A percentile compares a stretch with the other conserved stretches of the same genome.
Conservation (phyloP, 2,329 filamentous ascomycete species). For the Akanthomyces uredinophilus region DNA sequence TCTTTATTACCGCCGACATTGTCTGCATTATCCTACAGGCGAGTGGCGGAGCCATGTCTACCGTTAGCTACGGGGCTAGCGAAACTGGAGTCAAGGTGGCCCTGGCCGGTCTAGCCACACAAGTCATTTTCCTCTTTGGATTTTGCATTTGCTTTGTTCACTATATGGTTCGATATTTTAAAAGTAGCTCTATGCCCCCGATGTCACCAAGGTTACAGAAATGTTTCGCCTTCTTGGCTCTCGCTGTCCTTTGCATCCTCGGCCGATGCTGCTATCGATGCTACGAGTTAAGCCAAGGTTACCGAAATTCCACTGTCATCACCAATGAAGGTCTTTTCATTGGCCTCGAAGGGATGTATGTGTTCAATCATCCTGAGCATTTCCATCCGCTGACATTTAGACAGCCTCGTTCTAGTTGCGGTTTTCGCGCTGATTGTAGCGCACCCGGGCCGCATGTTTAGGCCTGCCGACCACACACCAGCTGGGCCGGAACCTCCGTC, state of each 20-base stretch:
- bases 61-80: conserved; percentile 39
- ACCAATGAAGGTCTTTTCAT: conserved; percentile 47
- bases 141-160: conserved; percentile 45
- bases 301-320: conserved; percentile 47
- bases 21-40: conserved; percentile 52
- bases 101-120: conserved; percentile 51
- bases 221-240: conserved; percentile 48
- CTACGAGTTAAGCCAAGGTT: conserved; percentile 60
- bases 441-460: background rate
- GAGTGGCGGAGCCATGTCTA: conserved; percentile 48
- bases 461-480: background rate
- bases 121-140: conserved; percentile 49
- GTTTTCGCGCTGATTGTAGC: background rate
- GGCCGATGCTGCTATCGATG: conserved; percentile 58
- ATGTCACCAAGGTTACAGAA: conserved; percentile 24
- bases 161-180: conserved; percentile 40
- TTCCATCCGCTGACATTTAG: background rate
- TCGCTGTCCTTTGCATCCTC: conserved; percentile 55
- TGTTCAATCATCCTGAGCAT: conserved; percentile 1
- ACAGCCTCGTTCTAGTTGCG: background rate
- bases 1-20: conserved; percentile 49
- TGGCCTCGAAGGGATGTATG: conserved; percentile 46
- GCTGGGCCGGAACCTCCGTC: background rate
- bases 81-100: conserved; percentile 34
- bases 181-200: conserved; percentile 15